These are phyloP conservation scores for Nectriaceae sp. DNA, from an alignment of 2,329 filamentous ascomycete genomes.

Conservation along the genomic window DNA sequence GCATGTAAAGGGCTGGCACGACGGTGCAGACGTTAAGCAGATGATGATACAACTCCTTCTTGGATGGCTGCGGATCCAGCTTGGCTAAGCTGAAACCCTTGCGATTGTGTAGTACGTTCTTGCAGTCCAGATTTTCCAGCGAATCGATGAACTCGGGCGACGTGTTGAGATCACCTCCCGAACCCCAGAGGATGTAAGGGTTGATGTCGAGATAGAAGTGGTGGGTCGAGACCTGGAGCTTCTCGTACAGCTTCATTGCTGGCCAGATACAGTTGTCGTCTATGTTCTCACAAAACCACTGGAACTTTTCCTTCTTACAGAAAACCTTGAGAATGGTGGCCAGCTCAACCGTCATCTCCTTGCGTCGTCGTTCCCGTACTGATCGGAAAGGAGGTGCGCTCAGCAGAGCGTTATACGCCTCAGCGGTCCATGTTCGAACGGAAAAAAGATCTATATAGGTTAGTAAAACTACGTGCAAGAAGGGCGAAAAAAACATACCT, in stretches of 20 bases:
- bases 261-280: constrained; percentile 34
- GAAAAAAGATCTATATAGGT: constrained; percentile 35
- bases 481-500: constrained; percentile 26
- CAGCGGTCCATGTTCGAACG: constrained; percentile 39
- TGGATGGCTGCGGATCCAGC: constrained; percentile 32
- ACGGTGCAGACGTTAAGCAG: constrained; percentile 38
- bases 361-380: constrained; percentile 24
- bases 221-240: constrained; percentile 39
- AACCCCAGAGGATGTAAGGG: constrained; percentile 29
- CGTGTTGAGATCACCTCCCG: constrained; percentile 22
- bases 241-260: constrained; percentile 40
- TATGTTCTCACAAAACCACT: constrained; percentile 24
- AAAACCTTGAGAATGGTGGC: constrained; percentile 31
- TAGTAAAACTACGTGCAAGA: neutral
- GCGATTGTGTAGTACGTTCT: constrained; percentile 39
- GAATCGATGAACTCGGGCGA: constrained; percentile 34
- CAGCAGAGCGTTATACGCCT: constrained; percentile 39
- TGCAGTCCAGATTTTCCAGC: constrained; percentile 36
- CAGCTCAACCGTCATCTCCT: constrained; percentile 32
- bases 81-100: constrained; percentile 36
- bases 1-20: constrained; percentile 38
- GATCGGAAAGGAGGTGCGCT: constrained; percentile 31
- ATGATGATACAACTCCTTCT: constrained; percentile 32
- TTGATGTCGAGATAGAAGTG: constrained; percentile 40
- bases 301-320: constrained; percentile 25